These are phyloP conservation scores for Lichtheimia corymbifera DNA, from an alignment of 371 early-diverging fungal species.

Conservation along the genomic window DNA sequence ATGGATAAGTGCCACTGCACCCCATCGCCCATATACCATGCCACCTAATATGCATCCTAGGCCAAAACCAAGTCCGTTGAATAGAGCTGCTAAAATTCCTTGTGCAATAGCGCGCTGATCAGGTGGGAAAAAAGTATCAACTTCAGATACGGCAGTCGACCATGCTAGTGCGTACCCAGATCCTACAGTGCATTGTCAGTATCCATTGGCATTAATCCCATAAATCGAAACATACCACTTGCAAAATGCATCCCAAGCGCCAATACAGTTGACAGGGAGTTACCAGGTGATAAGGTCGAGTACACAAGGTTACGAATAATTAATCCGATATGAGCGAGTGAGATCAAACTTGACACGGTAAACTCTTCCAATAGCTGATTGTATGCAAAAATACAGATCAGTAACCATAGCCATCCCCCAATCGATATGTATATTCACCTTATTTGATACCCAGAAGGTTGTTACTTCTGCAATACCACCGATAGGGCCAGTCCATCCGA, in stretches of 20 bases:
- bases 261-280: conserved; percentile 16
- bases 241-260: conserved; percentile 32
- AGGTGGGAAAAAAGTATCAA: conserved; percentile 39
- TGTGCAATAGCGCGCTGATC: conserved; percentile 48
- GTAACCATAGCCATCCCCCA: not conserved
- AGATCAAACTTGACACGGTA: conserved; percentile 24
- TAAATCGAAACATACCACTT: conserved; percentile 22
- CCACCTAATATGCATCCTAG: conserved; percentile 42
- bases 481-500: conserved; percentile 50
- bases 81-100: conserved; percentile 40
- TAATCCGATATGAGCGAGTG: conserved; percentile 27
- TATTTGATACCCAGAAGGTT: conserved; percentile 42
- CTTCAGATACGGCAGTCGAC: conserved; percentile 47
- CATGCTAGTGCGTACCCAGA: conserved; percentile 39
- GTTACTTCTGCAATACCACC: conserved; percentile 44
- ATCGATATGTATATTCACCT: conserved; percentile 16
- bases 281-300: conserved; percentile 22
- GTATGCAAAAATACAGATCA: not conserved
- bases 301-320: conserved; percentile 34
- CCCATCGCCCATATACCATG: conserved; percentile 32
- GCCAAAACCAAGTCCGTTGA: conserved; percentile 42
- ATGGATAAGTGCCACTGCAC: conserved; percentile 22
- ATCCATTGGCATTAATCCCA: not conserved
- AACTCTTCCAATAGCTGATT: conserved; percentile 32
- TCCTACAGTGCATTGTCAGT: conserved; percentile 10